These are phyloP conservation scores for Colletotrichum higginsianum DNA, from an alignment of 2,329 filamentous ascomycete genomes.

Conservation along the genomic window DNA sequence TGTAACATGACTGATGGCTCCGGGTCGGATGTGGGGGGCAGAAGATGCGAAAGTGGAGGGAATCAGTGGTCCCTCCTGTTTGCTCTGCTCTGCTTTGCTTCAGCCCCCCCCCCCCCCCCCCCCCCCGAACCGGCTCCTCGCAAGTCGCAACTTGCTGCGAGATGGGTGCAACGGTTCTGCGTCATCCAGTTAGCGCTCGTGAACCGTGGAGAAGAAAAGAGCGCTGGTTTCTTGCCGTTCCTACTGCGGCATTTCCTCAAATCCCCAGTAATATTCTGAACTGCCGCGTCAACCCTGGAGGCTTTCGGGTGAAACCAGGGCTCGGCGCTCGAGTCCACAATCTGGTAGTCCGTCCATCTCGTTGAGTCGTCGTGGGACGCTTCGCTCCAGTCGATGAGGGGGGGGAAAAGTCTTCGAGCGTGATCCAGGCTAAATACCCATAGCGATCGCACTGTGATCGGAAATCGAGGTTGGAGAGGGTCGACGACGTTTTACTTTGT, in stretches of 20 bases:
- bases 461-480: constrained; percentile 20
- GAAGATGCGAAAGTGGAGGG: background rate
- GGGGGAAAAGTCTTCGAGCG: constrained; percentile 32
- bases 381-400: constrained; percentile 10
- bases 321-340: constrained; percentile 20
- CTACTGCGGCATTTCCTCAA: constrained; percentile 36
- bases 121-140: background rate
- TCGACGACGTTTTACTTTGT: constrained; percentile 16
- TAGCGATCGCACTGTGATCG: constrained; percentile 16
- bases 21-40: constrained; percentile 14
- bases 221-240: constrained; percentile 1
- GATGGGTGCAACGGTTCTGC: constrained; percentile 3
- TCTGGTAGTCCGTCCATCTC: background rate
- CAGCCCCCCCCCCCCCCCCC: no score
- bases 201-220: constrained; percentile 13
- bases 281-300: constrained; percentile 34
- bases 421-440: constrained; percentile 36
- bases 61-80: background rate
- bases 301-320: constrained; percentile 7
- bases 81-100: background rate
- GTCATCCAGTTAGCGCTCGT: constrained; percentile 15
- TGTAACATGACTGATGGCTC: background rate
- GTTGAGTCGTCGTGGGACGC: constrained; percentile 9
- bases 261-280: constrained; percentile 14
- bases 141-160: background rate